Evolutionary conservation across 352 stramenopile species (phyloP).

Genomic region (Globisporangium okanoganense): DNA sequence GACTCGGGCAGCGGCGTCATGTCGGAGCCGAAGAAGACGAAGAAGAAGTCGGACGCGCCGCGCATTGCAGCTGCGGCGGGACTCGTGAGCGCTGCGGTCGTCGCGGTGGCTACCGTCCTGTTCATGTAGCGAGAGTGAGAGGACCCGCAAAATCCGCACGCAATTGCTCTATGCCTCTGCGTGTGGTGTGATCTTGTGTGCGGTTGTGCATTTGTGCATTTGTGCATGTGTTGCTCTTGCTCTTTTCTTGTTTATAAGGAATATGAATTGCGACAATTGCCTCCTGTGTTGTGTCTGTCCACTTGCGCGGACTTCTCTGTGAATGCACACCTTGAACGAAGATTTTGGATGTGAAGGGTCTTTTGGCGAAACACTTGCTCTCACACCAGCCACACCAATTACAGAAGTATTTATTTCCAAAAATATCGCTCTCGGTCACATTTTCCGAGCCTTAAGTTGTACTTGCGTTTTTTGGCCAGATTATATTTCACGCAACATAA

Average conservation of each 20-base stretch:
- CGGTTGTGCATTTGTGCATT: background rate
- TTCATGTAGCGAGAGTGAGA: slow-evolving; percentile 4
- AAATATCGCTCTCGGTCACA: too few relatives aligned
- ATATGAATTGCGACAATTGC: background rate
- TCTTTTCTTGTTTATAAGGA: background rate
- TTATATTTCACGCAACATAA: too few relatives aligned
- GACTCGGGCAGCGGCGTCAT: background rate
- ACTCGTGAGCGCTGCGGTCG: background rate
- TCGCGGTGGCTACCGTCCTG: background rate
- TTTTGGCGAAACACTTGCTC: too few relatives aligned
- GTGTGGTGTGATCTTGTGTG: background rate
- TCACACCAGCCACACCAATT: too few relatives aligned
- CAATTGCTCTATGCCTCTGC: background rate
- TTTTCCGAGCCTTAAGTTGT: too few relatives aligned
- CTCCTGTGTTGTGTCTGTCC: background rate
- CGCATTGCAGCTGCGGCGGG: background rate
- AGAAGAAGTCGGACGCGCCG: background rate
- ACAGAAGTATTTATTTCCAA: too few relatives aligned
- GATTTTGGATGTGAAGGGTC: too few relatives aligned
- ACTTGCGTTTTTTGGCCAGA: too few relatives aligned
- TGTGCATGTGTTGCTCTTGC: background rate
- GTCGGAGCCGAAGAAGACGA: background rate
- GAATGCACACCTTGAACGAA: too few relatives aligned
- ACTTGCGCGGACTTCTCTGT: background rate
- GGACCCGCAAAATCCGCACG: background rate